These are phyloP conservation scores for Arthrinium phaeospermum DNA, from an alignment of 2,329 filamentous ascomycete genomes.

Conservation along the genomic window DNA sequence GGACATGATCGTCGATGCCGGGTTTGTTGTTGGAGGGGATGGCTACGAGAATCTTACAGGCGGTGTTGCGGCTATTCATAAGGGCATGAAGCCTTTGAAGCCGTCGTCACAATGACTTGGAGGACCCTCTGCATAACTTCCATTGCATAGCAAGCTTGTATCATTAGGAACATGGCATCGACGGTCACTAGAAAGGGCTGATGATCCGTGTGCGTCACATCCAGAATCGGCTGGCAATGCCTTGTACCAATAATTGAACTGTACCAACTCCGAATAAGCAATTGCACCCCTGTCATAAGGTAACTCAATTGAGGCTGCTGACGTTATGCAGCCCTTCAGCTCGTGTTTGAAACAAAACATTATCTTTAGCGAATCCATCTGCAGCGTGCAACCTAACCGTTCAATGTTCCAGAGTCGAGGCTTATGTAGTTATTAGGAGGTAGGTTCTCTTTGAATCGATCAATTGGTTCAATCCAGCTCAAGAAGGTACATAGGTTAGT, in stretches of 20 bases:
- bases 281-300: not conserved
- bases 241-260: not conserved
- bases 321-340: not conserved
- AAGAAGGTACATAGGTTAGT: not conserved
- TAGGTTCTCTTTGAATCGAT: not conserved
- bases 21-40: constrained; percentile 81
- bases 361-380: not conserved
- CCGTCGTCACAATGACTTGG: constrained; percentile 16
- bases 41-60: constrained; percentile 91
- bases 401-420: not conserved
- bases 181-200: not conserved
- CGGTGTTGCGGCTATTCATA: constrained; percentile 95
- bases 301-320: not conserved
- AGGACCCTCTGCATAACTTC: too few species aligned
- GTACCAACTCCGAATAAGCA: not conserved
- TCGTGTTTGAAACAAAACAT: not conserved
- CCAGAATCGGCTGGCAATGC: not conserved
- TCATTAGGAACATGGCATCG: not conserved
- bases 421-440: too few species aligned
- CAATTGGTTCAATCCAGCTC: not conserved
- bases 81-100: constrained; percentile 81
- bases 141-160: not conserved
- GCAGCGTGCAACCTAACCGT: not conserved
- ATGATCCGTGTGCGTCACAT: not conserved
- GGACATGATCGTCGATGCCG: constrained; percentile 81